Percentiles rank a stretch among this genome's conserved stretches.
These are phyloP conservation scores for Boletus edulis DNA, from an alignment of 768 basidiomycete species.

Conservation along the genomic window DNA sequence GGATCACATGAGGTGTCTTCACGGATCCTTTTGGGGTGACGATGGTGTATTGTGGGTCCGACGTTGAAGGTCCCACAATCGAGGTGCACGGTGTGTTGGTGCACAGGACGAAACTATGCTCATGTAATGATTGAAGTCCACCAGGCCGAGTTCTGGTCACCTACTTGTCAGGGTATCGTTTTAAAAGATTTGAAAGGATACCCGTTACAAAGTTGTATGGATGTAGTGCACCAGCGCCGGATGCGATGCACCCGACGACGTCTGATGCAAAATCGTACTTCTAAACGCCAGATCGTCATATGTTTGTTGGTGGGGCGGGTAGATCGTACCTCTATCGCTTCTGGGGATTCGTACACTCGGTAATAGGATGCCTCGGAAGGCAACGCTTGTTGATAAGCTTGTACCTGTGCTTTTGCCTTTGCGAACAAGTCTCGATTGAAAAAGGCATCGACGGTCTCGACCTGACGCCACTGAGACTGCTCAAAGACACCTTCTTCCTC, in stretches of 20 bases:
- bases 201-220: conserved; percentile 71
- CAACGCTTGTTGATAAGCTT: conserved; percentile 46
- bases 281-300: conserved; percentile 30
- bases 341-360: conserved; percentile 30
- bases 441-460: conserved; percentile 60
- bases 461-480: conserved; percentile 54
- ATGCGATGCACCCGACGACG: conserved; percentile 50
- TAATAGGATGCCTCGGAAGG: conserved; percentile 43
- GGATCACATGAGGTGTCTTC: conserved; percentile 61
- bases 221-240: conserved; percentile 59
- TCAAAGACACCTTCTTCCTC: conserved; percentile 51
- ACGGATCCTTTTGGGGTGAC: conserved; percentile 60
- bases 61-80: conserved; percentile 36
- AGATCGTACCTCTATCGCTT: conserved; percentile 32
- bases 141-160: conserved; percentile 11
- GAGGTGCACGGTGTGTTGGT: conserved; percentile 61
- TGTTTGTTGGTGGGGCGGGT: not conserved
- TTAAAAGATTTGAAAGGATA: conserved; percentile 51
- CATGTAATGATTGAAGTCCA: not conserved
- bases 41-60: conserved; percentile 46
- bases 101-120: conserved; percentile 52
- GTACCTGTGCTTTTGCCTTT: conserved; percentile 41
- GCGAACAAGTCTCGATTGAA: conserved; percentile 40
- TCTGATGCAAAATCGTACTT: conserved; percentile 44
- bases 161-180: conserved; percentile 45